Conservation (phyloP, 2,329 filamentous ascomycete species). For the Ambrosiella beaveri region DNA sequence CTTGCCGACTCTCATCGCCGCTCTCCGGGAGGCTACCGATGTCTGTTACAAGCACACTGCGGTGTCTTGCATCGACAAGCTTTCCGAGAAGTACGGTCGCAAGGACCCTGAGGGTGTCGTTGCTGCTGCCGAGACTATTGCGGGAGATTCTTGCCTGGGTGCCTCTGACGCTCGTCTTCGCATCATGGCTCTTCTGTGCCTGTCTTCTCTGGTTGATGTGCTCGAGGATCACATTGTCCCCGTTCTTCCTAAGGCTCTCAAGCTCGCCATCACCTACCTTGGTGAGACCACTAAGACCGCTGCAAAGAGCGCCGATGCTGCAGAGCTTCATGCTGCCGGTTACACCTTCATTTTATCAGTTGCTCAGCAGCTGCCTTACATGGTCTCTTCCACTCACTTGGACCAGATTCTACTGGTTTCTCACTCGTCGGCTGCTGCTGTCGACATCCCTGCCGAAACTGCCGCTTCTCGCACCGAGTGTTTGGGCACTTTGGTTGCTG, state of each 20-base stretch:
- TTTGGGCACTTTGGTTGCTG: constrained; percentile 56
- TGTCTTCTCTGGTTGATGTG: constrained; percentile 79
- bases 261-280: constrained; percentile 55
- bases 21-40: constrained; percentile 56
- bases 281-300: constrained; percentile 31
- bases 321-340: constrained; percentile 61
- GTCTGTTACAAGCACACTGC: constrained; percentile 68
- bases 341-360: constrained; percentile 67
- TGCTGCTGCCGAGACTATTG: constrained; percentile 58
- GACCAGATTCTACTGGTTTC: constrained; percentile 56
- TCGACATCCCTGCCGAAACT: constrained; percentile 38
- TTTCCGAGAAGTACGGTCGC: constrained; percentile 88
- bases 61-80: constrained; percentile 78
- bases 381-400: constrained; percentile 62
- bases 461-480: constrained; percentile 51
- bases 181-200: constrained; percentile 70
- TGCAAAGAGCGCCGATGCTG: constrained; percentile 31
- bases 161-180: constrained; percentile 55
- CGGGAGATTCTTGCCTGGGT: constrained; percentile 58
- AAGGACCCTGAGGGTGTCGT: constrained; percentile 66
- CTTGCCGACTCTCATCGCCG: constrained; percentile 57
- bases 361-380: constrained; percentile 71
- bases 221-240: constrained; percentile 74
- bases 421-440: constrained; percentile 45
- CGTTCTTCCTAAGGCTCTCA: constrained; percentile 59